These are phyloP conservation scores for Luffa acutangula DNA, from an alignment of 306 rosid genomes.

Conservation along the genomic window DNA sequence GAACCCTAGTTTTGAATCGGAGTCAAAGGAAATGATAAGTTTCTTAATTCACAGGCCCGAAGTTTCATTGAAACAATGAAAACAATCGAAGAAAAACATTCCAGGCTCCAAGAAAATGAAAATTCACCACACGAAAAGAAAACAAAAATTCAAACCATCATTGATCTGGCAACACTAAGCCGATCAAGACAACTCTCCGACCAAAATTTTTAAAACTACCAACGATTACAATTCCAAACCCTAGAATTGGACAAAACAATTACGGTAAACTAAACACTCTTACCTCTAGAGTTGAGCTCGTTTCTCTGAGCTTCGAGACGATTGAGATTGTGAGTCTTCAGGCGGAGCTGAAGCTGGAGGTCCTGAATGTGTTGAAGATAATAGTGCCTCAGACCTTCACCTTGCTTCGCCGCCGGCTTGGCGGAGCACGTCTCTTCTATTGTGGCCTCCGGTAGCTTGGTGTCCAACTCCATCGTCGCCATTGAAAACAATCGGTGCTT, in stretches of 20 bases:
- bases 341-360: slow-evolving; percentile 74
- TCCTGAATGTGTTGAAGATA: slow-evolving; percentile 86
- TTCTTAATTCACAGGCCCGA: neutral
- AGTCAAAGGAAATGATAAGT: neutral
- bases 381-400: slow-evolving; percentile 88
- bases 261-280: neutral
- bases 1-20: neutral
- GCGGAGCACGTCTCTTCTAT: slow-evolving; percentile 70
- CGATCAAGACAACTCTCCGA: neutral
- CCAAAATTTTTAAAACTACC: neutral
- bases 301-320: slow-evolving; percentile 98
- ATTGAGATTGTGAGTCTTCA: slow-evolving; percentile 83
- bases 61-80: neutral
- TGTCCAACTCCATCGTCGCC: slow-evolving; percentile 53
- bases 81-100: neutral
- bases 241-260: neutral
- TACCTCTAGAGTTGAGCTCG: slow-evolving; percentile 84
- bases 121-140: neutral
- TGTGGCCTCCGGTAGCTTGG: slow-evolving; percentile 20
- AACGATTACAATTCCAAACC: neutral
- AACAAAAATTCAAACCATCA: neutral
- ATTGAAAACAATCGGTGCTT: slow-evolving; percentile 6
- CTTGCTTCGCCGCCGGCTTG: slow-evolving; percentile 48
- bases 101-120: neutral
- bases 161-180: neutral